phyloP scores from a whole-genome alignment of 2,329 filamentous ascomycete genomes.

The Monilinia fructicola region DNA sequence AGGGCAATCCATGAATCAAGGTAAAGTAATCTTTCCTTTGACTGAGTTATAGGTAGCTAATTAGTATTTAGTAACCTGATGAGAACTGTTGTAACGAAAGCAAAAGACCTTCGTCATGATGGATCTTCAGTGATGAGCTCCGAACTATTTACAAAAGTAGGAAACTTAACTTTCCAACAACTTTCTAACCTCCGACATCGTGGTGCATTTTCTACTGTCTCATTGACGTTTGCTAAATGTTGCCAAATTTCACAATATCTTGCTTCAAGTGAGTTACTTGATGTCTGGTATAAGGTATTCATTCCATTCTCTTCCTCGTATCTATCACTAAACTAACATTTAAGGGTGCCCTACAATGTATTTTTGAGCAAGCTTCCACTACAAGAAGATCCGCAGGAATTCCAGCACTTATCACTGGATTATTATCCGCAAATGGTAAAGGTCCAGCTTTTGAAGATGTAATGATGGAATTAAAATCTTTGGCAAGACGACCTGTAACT shows the following conservation, averaged over 20 bases:
- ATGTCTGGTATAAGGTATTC: constrained; percentile 68
- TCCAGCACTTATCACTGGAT: constrained; percentile 79
- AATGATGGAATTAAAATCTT: constrained; percentile 60
- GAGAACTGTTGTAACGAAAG: constrained; percentile 54
- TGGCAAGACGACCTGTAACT: constrained; percentile 55
- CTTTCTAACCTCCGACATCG: constrained; percentile 81
- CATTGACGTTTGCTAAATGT: constrained; percentile 79
- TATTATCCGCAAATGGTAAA: constrained; percentile 65
- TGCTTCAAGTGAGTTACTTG: constrained; percentile 44
- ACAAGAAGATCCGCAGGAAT: constrained; percentile 91
- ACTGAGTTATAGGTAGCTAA: constrained; percentile 21
- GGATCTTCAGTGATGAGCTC: constrained; percentile 49
- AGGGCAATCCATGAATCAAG: constrained; percentile 92
- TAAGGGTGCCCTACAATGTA: constrained; percentile 65
- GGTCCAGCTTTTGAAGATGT: constrained; percentile 63
- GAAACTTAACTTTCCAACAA: constrained; percentile 76
- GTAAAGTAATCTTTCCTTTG: constrained; percentile 47
- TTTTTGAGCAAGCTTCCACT: constrained; percentile 73
- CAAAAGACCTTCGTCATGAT: constrained; percentile 48
- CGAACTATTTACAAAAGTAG: constrained; percentile 63
- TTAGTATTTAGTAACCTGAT: constrained; percentile 63
- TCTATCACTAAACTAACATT: constrained; percentile 29
- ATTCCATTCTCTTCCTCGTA: background rate
- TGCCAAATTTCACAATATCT: constrained; percentile 57
- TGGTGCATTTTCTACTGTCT: constrained; percentile 90